phyloP scores from a whole-genome alignment of 768 basidiomycete species.

The Lenzites betulinus region DNA sequence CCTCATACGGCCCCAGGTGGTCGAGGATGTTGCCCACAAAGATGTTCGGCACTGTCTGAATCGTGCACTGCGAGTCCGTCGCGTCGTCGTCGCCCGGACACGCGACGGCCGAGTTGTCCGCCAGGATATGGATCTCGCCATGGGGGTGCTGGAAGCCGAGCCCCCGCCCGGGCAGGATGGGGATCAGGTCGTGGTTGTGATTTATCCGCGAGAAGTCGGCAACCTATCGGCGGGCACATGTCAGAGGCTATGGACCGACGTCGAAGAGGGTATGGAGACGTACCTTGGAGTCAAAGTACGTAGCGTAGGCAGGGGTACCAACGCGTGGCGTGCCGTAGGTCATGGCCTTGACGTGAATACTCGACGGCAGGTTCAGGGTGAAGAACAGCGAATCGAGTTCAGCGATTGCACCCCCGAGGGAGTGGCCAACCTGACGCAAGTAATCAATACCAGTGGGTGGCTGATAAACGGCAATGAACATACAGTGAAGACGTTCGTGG shows the following conservation, averaged over 20 bases:
- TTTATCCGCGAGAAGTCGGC: conserved; percentile 33
- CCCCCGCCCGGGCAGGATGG: conserved; percentile 55
- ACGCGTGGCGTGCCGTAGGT: conserved; percentile 56
- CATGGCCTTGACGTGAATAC: conserved; percentile 41
- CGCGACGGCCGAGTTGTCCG: conserved; percentile 35
- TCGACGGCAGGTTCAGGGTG: conserved; percentile 32
- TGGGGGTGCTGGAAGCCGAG: conserved; percentile 53
- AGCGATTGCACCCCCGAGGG: conserved; percentile 34
- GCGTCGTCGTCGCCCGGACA: conserved; percentile 58
- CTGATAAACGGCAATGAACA: conserved; percentile 16
- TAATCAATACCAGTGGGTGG: background rate
- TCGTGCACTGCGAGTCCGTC: conserved; percentile 54
- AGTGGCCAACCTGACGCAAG: conserved; percentile 34
- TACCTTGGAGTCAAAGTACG: conserved; percentile 47
- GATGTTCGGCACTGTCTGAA: conserved; percentile 55
- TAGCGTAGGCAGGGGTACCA: conserved; percentile 43
- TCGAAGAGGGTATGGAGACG: conserved; percentile 27
- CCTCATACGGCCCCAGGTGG: conserved; percentile 61
- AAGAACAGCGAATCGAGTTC: conserved; percentile 36
- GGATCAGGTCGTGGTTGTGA: conserved; percentile 47
- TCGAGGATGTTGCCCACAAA: conserved; percentile 49
- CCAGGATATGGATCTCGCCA: conserved; percentile 56
- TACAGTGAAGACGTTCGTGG: conserved; percentile 45
- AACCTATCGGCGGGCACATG: conserved; percentile 17
- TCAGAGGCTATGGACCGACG: conserved; percentile 32